Percentiles rank a stretch among this genome's conserved stretches.
Conservation (phyloP, 1,139 yeast species). For the Yamadazyma epiphylla region DNA sequence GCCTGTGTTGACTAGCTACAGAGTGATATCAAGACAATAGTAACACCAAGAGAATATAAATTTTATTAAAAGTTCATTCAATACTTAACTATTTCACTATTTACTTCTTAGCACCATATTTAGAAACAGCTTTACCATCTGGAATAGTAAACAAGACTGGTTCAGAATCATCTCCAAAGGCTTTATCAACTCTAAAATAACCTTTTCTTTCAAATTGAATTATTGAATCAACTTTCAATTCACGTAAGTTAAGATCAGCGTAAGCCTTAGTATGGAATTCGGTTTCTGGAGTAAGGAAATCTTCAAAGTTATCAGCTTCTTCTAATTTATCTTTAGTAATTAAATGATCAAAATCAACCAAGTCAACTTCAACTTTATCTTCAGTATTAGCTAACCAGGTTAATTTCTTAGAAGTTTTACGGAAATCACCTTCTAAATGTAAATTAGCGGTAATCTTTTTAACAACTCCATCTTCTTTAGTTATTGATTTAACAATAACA, state of each 20-base stretch:
- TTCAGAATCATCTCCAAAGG: slow-evolving; percentile 53
- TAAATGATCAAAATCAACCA: slow-evolving; percentile 92
- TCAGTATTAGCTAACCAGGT: slow-evolving; percentile 92
- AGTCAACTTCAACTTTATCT: slow-evolving; percentile 66
- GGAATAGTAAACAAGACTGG: slow-evolving; percentile 91
- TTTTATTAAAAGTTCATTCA: not conserved
- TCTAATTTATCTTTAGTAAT: slow-evolving; percentile 95
- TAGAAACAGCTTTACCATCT: slow-evolving; percentile 88
- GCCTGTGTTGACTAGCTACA: too few species aligned
- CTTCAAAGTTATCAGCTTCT: slow-evolving; percentile 92
- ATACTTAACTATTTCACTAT: not conserved
- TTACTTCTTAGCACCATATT: slow-evolving; percentile 6
- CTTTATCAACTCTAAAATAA: slow-evolving; percentile 79
- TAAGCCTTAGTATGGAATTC: slow-evolving; percentile 77
- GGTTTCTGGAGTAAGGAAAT: slow-evolving; percentile 84
- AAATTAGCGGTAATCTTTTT: slow-evolving; percentile 71
- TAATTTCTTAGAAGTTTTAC: slow-evolving; percentile 90
- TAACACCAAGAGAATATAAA: not conserved
- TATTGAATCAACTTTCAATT: slow-evolving; percentile 78
- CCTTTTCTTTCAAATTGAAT: slow-evolving; percentile 98
- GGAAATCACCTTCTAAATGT: slow-evolving; percentile 95
- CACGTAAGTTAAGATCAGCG: slow-evolving; percentile 77
- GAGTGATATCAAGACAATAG: too few species aligned
- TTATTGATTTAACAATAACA: slow-evolving; percentile 71
- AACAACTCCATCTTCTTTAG: slow-evolving; percentile 56